Percentiles rank a stretch among this genome's conserved stretches.
Evolutionary conservation across 176 grass and related monocot species (phyloP).

Genomic region (Alloteropsis semialata): DNA sequence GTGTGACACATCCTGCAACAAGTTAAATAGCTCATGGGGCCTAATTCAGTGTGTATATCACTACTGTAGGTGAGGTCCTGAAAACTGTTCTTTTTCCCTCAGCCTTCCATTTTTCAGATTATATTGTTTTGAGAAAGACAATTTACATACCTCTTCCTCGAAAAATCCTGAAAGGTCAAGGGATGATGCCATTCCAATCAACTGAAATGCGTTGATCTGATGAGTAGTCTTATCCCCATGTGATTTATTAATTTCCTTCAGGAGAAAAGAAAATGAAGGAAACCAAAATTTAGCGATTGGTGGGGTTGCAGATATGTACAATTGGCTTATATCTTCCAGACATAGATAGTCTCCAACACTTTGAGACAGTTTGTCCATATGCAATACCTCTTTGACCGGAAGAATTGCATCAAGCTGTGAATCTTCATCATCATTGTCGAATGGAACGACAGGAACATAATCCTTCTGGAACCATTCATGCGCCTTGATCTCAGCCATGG

Average conservation of each 20-base stretch:
- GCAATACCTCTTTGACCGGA: slow-evolving; percentile 57
- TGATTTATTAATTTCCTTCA: slow-evolving; percentile 42
- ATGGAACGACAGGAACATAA: slow-evolving; percentile 50
- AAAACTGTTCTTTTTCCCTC: background rate
- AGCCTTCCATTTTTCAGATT: background rate
- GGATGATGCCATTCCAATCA: slow-evolving; percentile 90
- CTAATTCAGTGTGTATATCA: background rate
- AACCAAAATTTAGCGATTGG: background rate
- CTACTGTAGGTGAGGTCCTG: too few species aligned
- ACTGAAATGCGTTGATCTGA: slow-evolving; percentile 86
- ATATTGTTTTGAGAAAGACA: background rate
- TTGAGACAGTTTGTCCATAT: background rate
- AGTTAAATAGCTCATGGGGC: background rate
- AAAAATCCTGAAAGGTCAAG: slow-evolving; percentile 92
- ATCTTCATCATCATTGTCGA: slow-evolving; percentile 59
- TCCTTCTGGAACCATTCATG: slow-evolving; percentile 72
- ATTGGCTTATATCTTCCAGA: background rate
- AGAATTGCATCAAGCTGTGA: slow-evolving; percentile 19
- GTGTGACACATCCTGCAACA: slow-evolving; percentile 64
- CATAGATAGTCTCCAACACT: background rate
- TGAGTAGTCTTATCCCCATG: slow-evolving; percentile 23
- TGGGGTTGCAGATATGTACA: background rate
- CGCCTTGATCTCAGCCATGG: slow-evolving; percentile 60
- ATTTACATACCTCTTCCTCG: slow-evolving; percentile 74
- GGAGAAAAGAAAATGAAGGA: slow-evolving; percentile 3